These are phyloP conservation scores for Tremella yokohamensis DNA, from an alignment of 768 basidiomycete genomes.

Conservation along the genomic window DNA sequence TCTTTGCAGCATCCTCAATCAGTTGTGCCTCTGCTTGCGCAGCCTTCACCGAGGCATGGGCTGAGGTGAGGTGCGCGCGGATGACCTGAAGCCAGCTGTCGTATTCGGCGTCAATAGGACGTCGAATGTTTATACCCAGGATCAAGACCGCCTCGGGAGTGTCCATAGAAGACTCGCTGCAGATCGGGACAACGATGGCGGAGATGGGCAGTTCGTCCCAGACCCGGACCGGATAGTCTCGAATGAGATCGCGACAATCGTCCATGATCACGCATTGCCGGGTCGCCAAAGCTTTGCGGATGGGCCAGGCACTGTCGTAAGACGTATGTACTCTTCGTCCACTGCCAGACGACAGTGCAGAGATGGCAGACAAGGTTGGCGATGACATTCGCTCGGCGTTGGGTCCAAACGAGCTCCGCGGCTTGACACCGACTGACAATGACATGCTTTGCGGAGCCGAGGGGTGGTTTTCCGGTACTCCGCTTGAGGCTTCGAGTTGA, in stretches of 20 bases:
- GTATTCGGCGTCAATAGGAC: conserved; percentile 43
- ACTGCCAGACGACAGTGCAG: conserved; percentile 33
- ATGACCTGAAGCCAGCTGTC: conserved; percentile 39
- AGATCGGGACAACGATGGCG: conserved; percentile 46
- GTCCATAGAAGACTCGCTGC: conserved; percentile 33
- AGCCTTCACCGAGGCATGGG: conserved; percentile 31
- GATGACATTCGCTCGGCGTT: conserved; percentile 35
- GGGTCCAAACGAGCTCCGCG: conserved; percentile 22
- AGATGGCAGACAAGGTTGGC: conserved; percentile 40
- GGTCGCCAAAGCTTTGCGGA: conserved; percentile 36
- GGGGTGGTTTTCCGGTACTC: conserved; percentile 34
- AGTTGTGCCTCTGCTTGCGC: conserved; percentile 26
- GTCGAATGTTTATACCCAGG: conserved; percentile 43
- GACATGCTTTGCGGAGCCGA: conserved; percentile 13
- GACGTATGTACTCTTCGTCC: conserved; percentile 21
- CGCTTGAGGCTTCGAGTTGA: conserved; percentile 21
- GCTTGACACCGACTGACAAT: conserved; percentile 13
- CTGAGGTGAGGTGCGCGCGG: conserved; percentile 33
- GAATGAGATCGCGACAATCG: conserved; percentile 33
- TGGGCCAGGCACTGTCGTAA: conserved; percentile 35
- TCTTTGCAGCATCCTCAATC: conserved; percentile 22
- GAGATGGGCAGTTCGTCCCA: conserved; percentile 46
- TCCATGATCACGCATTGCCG: conserved; percentile 44
- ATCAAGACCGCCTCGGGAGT: conserved; percentile 42
- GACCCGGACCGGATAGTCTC: conserved; percentile 33